Conservation (phyloP, 345 rosid genomes). For the Cardamine occulta region DNA sequence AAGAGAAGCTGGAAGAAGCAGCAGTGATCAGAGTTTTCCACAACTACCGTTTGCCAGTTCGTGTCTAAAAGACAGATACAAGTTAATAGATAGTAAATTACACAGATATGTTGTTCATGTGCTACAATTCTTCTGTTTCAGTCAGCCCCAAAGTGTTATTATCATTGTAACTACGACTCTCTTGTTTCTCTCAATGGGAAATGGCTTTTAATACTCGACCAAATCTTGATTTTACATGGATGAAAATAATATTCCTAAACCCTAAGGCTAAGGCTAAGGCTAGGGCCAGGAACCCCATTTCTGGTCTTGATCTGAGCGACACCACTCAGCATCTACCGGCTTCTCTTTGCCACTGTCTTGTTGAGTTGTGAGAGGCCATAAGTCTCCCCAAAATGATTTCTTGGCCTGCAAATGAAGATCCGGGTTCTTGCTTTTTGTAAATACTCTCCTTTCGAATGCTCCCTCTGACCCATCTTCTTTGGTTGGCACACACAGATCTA, state of each 20-base stretch:
- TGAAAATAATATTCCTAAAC: neutral
- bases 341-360: constrained; percentile 30
- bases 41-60: constrained; percentile 73
- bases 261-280: neutral
- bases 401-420: constrained; percentile 71
- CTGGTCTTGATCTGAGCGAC: constrained; percentile 22
- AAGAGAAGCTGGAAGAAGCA: constrained; percentile 57
- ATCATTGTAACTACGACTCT: neutral
- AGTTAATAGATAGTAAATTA: constrained; percentile 36
- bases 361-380: constrained; percentile 64
- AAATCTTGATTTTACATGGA: neutral
- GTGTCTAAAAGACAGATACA: constrained; percentile 41
- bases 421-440: constrained; percentile 76
- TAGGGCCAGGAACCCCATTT: constrained; percentile 30
- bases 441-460: constrained; percentile 64
- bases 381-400: constrained; percentile 84
- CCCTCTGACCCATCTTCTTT: constrained; percentile 77
- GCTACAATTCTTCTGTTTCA: neutral
- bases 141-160: neutral
- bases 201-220: neutral
- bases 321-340: constrained; percentile 38
- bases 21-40: constrained; percentile 60
- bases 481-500: constrained; percentile 75
- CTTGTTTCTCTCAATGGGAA: neutral
- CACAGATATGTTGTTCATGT: neutral